Evolutionary conservation across 345 rosid species (phyloP).

Genomic region (Cardiospermum halicacabum): DNA sequence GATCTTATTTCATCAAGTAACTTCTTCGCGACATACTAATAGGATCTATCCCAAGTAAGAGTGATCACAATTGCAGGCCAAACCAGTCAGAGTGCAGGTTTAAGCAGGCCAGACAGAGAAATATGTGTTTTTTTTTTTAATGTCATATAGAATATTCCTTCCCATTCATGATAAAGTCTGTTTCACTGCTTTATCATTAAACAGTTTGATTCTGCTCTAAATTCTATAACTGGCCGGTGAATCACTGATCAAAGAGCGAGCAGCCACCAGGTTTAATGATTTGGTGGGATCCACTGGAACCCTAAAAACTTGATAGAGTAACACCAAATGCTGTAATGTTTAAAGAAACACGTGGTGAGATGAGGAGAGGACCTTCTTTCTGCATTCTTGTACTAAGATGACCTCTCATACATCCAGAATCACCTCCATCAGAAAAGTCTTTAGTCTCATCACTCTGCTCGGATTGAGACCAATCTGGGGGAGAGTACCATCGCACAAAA

Average conservation of each 20-base stretch:
- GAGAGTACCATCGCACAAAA: constrained; percentile 99
- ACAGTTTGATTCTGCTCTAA: no score
- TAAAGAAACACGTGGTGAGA: constrained; percentile 1
- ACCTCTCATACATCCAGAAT: constrained; percentile 52
- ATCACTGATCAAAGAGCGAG: no score
- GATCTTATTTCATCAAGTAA: no score
- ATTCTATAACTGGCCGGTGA: no score
- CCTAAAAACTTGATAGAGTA: background rate
- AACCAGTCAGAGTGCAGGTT: no score
- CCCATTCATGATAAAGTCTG: no score
- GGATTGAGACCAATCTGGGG: constrained; percentile 91
- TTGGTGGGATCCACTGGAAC: background rate
- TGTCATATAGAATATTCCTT: no score
- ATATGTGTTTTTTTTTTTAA: no score
- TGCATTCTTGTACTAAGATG: constrained; percentile 92
- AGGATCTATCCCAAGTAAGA: background rate
- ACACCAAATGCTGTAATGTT: constrained; percentile 1
- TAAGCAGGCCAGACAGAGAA: no score
- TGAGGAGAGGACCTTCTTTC: constrained; percentile 66
- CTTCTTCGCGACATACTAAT: background rate
- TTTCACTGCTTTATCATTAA: no score
- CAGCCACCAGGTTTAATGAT: no score
- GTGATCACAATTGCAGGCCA: background rate
- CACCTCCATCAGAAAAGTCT: constrained; percentile 31
- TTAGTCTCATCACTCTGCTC: constrained; percentile 39